These are phyloP conservation scores for Murraya paniculata DNA, from an alignment of 345 rosid species.

Conservation along the genomic window DNA sequence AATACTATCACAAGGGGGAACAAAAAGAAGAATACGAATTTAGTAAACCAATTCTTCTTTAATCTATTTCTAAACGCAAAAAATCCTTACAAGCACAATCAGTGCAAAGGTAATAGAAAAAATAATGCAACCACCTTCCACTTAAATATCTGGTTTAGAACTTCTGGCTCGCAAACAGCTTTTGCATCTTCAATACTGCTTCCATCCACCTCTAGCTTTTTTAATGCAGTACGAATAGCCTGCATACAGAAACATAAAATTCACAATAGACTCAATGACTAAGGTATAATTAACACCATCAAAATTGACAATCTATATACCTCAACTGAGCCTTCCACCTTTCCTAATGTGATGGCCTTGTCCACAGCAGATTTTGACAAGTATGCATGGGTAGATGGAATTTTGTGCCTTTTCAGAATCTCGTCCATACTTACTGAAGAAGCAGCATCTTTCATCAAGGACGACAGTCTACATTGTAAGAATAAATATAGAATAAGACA, in stretches of 20 bases:
- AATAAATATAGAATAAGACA: constrained; percentile 5
- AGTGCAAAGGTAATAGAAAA: constrained; percentile 2
- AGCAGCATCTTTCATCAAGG: constrained; percentile 46
- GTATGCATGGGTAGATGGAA: constrained; percentile 48
- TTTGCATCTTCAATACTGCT: constrained; percentile 74
- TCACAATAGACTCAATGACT: background rate
- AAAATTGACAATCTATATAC: constrained; percentile 32
- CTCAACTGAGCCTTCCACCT: constrained; percentile 79
- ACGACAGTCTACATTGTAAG: constrained; percentile 47
- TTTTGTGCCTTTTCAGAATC: constrained; percentile 42
- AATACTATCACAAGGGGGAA: background rate
- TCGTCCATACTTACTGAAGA: constrained; percentile 59
- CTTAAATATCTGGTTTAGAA: constrained; percentile 60
- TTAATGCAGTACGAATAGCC: constrained; percentile 80
- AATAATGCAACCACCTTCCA: constrained; percentile 69
- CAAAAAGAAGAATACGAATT: background rate
- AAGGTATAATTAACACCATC: background rate
- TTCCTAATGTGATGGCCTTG: constrained; percentile 69
- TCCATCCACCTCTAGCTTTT: constrained; percentile 62
- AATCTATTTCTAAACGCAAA: background rate
- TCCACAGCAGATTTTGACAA: constrained; percentile 48
- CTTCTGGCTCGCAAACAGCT: constrained; percentile 80
- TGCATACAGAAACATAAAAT: constrained; percentile 23
- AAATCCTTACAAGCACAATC: constrained; percentile 1
- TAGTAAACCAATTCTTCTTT: background rate